These are phyloP conservation scores for Aegilops sharonensis DNA, from an alignment of 176 grass and related monocot genomes.

Conservation along the genomic window DNA sequence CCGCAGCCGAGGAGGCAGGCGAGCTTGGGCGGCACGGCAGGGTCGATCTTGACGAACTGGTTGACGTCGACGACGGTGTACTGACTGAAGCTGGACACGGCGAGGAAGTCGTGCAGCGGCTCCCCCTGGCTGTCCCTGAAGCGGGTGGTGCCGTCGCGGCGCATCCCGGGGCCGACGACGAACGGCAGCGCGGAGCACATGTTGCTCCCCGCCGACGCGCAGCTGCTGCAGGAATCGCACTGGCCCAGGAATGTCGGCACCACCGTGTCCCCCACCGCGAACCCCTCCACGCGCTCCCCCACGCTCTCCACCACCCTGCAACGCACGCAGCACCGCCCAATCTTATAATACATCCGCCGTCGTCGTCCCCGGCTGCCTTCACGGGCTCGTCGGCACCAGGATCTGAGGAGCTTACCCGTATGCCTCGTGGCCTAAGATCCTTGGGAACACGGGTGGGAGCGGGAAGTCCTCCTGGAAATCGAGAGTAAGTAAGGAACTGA, in stretches of 20 bases:
- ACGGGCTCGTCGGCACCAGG: background rate
- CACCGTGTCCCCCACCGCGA: conserved; percentile 55
- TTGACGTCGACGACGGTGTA: conserved; percentile 77
- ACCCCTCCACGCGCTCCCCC: conserved; percentile 51
- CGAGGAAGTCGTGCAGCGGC: conserved; percentile 46
- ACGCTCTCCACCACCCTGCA: conserved; percentile 80
- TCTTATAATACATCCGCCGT: no score
- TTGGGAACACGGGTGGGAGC: conserved; percentile 36
- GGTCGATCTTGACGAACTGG: conserved; percentile 52
- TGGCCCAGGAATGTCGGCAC: conserved; percentile 63
- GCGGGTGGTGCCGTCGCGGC: conserved; percentile 56
- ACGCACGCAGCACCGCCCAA: background rate
- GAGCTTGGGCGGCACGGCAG: conserved; percentile 50
- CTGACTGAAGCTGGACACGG: conserved; percentile 72
- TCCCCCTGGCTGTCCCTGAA: conserved; percentile 51
- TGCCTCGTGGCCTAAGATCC: conserved; percentile 70
- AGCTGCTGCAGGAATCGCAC: conserved; percentile 51
- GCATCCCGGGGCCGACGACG: conserved; percentile 41
- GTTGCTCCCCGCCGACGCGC: conserved; percentile 52
- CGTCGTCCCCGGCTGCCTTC: no score
- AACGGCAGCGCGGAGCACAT: conserved; percentile 44
- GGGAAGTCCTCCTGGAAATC: no score
- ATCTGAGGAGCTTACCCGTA: conserved; percentile 46
- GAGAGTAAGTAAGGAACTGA: no score
- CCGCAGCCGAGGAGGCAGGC: conserved; percentile 76